A percentile compares a stretch with the other conserved stretches of the same genome.
Conservation (phyloP, 1,284 basidiomycete genomes). For the Sphaerobolus stellatus region DNA sequence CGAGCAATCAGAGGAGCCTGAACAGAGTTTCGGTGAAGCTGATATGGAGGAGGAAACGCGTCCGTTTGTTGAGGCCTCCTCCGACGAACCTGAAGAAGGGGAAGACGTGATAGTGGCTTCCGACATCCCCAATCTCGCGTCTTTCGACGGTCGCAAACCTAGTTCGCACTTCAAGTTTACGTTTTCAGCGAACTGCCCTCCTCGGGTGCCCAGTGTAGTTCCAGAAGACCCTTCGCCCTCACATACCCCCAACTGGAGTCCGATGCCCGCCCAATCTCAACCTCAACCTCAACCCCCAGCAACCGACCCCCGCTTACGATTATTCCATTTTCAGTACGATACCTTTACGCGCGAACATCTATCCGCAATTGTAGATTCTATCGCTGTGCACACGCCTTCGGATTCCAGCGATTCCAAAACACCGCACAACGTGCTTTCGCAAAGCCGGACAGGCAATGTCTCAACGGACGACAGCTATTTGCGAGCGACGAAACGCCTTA, state of each 20-base stretch:
- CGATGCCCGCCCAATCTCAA: not conserved
- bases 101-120: slow-evolving; percentile 32
- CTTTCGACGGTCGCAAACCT: slow-evolving; percentile 30
- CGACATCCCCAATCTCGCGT: slow-evolving; percentile 31
- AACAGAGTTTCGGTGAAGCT: slow-evolving; percentile 15
- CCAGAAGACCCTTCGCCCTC: slow-evolving; percentile 25
- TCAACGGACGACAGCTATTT: slow-evolving; percentile 40
- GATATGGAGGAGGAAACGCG: slow-evolving; percentile 11
- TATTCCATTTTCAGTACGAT: slow-evolving; percentile 92
- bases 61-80: not conserved
- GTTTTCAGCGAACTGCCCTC: slow-evolving; percentile 58
- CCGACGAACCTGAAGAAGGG: not conserved
- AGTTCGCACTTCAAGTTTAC: slow-evolving; percentile 66
- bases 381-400: slow-evolving; percentile 75
- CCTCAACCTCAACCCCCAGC: slow-evolving; percentile 25
- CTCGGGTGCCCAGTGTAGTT: slow-evolving; percentile 7
- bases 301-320: slow-evolving; percentile 72
- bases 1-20: not conserved
- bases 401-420: slow-evolving; percentile 39
- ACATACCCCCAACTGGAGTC: not conserved
- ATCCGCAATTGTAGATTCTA: slow-evolving; percentile 87
- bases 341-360: slow-evolving; percentile 91
- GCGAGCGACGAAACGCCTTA: slow-evolving; percentile 73
- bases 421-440: slow-evolving; percentile 44
- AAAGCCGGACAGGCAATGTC: slow-evolving; percentile 30